Conservation (phyloP, 1,139 yeast species). For the Yamadazyma membranifaciens region DNA sequence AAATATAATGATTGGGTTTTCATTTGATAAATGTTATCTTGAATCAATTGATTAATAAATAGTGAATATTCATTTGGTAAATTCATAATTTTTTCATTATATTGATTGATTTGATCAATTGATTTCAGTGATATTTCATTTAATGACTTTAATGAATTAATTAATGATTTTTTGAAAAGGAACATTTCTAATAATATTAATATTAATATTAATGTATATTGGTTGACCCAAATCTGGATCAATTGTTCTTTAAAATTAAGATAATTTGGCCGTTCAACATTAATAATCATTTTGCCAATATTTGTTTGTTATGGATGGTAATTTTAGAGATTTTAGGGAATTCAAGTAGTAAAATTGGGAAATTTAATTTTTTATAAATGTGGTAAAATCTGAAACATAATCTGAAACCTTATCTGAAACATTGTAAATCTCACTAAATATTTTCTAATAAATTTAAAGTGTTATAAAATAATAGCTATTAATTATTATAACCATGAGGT, state of each 20-base stretch:
- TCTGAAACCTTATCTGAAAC: too few species aligned
- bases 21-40: conserved; percentile 43
- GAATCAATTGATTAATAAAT: conserved; percentile 52
- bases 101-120: conserved; percentile 15
- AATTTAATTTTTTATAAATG: too few species aligned
- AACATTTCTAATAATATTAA: conserved; percentile 49
- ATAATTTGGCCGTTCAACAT: conserved; percentile 17
- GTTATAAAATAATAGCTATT: too few species aligned
- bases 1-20: conserved; percentile 38
- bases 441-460: too few species aligned
- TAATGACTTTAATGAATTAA: conserved; percentile 34
- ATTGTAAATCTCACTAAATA: too few species aligned
- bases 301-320: too few species aligned
- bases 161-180: conserved; percentile 45
- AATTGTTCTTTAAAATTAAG: conserved; percentile 42
- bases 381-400: too few species aligned
- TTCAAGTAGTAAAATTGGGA: too few species aligned
- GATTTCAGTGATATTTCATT: conserved; percentile 24
- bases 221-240: conserved; percentile 60
- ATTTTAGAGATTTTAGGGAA: too few species aligned
- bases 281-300: too few species aligned
- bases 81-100: conserved; percentile 2
- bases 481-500: too few species aligned
- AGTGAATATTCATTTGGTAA: conserved; percentile 39
- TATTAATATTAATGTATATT: conserved; percentile 45